These are phyloP conservation scores for Heliocybe sulcata DNA, from an alignment of 1,284 basidiomycete genomes.

Conservation along the genomic window DNA sequence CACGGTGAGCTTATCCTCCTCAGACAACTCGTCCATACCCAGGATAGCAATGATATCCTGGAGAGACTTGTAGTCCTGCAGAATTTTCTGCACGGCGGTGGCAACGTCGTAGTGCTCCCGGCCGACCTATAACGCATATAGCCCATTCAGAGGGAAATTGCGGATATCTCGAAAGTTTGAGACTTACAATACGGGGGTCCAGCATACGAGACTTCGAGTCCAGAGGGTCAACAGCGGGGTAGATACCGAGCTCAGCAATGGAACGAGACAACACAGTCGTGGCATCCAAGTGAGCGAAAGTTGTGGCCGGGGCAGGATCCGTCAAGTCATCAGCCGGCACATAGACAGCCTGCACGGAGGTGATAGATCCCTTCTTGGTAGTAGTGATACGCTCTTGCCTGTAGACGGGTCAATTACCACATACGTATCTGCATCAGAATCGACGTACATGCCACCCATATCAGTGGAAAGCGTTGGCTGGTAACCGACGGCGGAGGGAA, in stretches of 20 bases:
- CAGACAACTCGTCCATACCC: slow-evolving; percentile 99
- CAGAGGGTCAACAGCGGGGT: slow-evolving; percentile 98
- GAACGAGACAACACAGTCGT: slow-evolving; percentile 98
- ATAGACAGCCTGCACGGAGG: slow-evolving; percentile 99
- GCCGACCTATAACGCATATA: slow-evolving; percentile 41
- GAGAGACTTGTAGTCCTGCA: slow-evolving; percentile 99
- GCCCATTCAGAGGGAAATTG: neutral
- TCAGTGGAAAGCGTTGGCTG: slow-evolving; percentile 99
- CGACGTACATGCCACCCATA: slow-evolving; percentile 96
- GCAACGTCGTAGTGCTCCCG: slow-evolving; percentile 94
- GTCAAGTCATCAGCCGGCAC: slow-evolving; percentile 99
- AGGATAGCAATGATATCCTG: slow-evolving; percentile 96
- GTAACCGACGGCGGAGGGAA: slow-evolving; percentile 99
- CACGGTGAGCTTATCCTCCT: slow-evolving; percentile 98
- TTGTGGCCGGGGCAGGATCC: slow-evolving; percentile 98
- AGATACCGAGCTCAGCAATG: slow-evolving; percentile 99
- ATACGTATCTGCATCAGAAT: slow-evolving; percentile 1
- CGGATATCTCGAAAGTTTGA: slow-evolving; percentile 4
- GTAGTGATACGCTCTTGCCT: slow-evolving; percentile 99
- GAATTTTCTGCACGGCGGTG: slow-evolving; percentile 95
- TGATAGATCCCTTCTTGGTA: slow-evolving; percentile 99
- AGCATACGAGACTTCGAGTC: slow-evolving; percentile 99
- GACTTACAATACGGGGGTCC: slow-evolving; percentile 93
- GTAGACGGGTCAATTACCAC: slow-evolving; percentile 11
- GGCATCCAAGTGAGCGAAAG: slow-evolving; percentile 99